These are phyloP conservation scores for Lolium perenne DNA, from an alignment of 176 grass and related monocot genomes.

Conservation along the genomic window DNA sequence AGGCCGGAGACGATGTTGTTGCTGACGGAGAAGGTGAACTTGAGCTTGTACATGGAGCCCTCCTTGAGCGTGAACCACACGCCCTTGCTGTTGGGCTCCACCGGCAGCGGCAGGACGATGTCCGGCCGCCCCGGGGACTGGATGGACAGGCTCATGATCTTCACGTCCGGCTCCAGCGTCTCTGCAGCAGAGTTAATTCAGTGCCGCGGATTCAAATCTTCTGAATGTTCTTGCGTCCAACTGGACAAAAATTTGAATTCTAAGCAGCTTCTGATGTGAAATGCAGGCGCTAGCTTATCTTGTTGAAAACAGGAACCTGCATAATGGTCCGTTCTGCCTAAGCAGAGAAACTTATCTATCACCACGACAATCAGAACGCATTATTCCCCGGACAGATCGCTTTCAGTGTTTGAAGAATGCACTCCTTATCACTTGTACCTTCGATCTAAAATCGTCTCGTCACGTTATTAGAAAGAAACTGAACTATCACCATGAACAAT, in stretches of 20 bases:
- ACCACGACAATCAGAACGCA: not conserved
- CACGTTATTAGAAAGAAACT: not conserved
- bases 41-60: slow-evolving; percentile 83
- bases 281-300: too few species aligned
- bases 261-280: too few species aligned
- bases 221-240: not conserved
- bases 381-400: slow-evolving; percentile 15
- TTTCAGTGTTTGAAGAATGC: slow-evolving; percentile 7
- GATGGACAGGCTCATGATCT: slow-evolving; percentile 89
- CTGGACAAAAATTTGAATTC: not conserved
- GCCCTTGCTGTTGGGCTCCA: slow-evolving; percentile 70
- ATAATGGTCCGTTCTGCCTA: not conserved
- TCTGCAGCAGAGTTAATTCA: slow-evolving; percentile 37
- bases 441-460: too few species aligned
- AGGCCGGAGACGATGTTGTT: slow-evolving; percentile 98
- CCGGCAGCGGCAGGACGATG: slow-evolving; percentile 77
- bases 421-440: too few species aligned
- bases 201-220: not conserved
- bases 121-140: slow-evolving; percentile 70
- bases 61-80: slow-evolving; percentile 96
- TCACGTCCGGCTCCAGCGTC: slow-evolving; percentile 84
- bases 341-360: not conserved
- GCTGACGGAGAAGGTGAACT: slow-evolving; percentile 90
- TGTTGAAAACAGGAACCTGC: not conserved
- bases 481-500: not conserved